phyloP scores from a whole-genome alignment of 306 rosid genomes.

The Inga leiocalycina region DNA sequence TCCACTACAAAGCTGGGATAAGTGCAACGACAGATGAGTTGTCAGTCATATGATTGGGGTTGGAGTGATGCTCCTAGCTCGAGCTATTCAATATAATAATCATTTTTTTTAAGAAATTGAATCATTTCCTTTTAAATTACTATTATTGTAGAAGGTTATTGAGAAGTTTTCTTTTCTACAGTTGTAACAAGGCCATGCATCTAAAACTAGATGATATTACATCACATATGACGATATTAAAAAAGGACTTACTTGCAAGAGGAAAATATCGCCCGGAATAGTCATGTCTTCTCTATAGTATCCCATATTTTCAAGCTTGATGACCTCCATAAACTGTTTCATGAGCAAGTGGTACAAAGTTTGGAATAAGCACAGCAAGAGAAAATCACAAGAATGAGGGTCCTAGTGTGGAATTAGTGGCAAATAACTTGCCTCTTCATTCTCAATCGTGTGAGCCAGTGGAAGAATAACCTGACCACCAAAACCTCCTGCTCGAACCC shows the following conservation, averaged over 20 bases:
- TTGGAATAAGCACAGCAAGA: background rate
- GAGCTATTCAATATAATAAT: background rate
- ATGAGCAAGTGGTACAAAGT: conserved; percentile 28
- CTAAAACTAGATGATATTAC: conserved; percentile 11
- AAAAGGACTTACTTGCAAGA: conserved; percentile 79
- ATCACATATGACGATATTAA: background rate
- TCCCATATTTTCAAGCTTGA: conserved; percentile 92
- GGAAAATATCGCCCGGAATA: conserved; percentile 87
- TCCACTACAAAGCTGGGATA: conserved; percentile 81
- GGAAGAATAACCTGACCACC: conserved; percentile 99
- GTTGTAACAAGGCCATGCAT: conserved; percentile 12
- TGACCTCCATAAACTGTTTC: conserved; percentile 93
- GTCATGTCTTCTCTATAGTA: conserved; percentile 91
- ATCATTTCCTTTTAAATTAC: background rate
- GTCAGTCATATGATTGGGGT: conserved; percentile 20
- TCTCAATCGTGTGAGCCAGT: conserved; percentile 89
- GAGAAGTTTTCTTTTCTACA: background rate
- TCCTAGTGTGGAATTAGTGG: background rate
- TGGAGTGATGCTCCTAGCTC: conserved; percentile 14
- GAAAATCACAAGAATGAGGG: conserved; percentile 7
- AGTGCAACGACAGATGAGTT: conserved; percentile 30
- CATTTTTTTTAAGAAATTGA: background rate
- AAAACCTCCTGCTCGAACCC: conserved; percentile 67
- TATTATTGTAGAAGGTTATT: background rate
- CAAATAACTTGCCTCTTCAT: conserved; percentile 84